phyloP scores from a whole-genome alignment of 441 rosid species.

The Lagerstroemia fauriei region DNA sequence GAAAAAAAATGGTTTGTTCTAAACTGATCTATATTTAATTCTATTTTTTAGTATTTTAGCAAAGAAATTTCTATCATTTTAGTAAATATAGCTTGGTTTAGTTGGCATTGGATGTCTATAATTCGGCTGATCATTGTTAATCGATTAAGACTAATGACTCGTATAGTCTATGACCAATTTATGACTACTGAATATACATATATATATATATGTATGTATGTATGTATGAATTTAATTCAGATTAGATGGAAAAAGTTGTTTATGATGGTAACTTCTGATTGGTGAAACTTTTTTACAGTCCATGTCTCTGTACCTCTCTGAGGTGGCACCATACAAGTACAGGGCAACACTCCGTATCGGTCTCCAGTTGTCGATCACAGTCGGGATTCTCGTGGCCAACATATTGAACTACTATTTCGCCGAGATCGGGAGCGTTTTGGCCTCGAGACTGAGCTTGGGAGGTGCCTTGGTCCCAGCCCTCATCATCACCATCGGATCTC shows the following conservation, averaged over 20 bases:
- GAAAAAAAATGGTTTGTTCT: too few relatives aligned
- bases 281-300: constrained; percentile 43
- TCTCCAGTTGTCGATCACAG: constrained; percentile 70
- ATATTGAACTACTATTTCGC: constrained; percentile 65
- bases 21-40: too few relatives aligned
- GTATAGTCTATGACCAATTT: too few relatives aligned
- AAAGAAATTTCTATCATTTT: too few relatives aligned
- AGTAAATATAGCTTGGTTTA: too few relatives aligned
- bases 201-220: too few relatives aligned
- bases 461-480: constrained; percentile 88
- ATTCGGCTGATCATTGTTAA: too few relatives aligned
- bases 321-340: constrained; percentile 82
- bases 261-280: neutral
- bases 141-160: too few relatives aligned
- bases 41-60: too few relatives aligned
- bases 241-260: neutral
- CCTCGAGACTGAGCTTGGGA: constrained; percentile 83
- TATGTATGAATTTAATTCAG: too few relatives aligned
- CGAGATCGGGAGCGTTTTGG: constrained; percentile 71
- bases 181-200: too few relatives aligned
- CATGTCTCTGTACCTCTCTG: constrained; percentile 91
- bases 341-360: constrained; percentile 84
- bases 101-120: too few relatives aligned
- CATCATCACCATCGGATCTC: constrained; percentile 63
- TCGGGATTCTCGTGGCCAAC: constrained; percentile 72